Conservation (phyloP, 139 green algal species). For the Coelastrella sp. region DNA sequence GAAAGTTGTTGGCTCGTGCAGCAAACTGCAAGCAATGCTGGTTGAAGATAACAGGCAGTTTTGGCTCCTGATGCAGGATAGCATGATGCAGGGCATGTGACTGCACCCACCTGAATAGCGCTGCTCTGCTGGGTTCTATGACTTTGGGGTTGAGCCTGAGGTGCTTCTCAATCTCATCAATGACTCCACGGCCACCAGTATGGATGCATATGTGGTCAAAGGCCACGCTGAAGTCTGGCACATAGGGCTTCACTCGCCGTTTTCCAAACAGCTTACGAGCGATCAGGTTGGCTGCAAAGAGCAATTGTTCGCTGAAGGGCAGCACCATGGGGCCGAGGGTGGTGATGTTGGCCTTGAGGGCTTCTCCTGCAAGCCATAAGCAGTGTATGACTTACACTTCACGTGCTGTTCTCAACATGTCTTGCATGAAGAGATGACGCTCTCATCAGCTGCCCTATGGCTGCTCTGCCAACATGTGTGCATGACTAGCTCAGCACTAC, state of each 20-base stretch:
- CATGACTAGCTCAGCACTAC: background rate
- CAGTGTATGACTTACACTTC: too few species aligned
- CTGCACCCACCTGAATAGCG: conserved; percentile 70
- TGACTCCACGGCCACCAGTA: conserved; percentile 91
- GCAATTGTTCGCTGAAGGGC: conserved; percentile 80
- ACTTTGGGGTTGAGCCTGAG: conserved; percentile 67
- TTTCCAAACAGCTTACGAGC: conserved; percentile 73
- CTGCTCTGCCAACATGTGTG: background rate
- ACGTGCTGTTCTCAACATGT: too few species aligned
- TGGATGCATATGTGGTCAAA: conserved; percentile 99
- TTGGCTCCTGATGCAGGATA: background rate
- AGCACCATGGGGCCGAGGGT: conserved; percentile 92
- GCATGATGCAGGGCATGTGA: background rate
- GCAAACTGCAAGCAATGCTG: background rate
- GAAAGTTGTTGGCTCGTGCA: background rate
- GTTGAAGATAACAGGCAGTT: background rate
- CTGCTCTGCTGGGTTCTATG: conserved; percentile 83
- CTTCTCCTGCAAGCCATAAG: conserved; percentile 40
- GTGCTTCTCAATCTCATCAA: conserved; percentile 98
- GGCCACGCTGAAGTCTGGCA: conserved; percentile 96
- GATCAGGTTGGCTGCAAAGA: conserved; percentile 94
- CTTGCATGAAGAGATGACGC: too few species aligned
- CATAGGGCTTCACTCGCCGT: conserved; percentile 79
- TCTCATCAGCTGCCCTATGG: too few species aligned
- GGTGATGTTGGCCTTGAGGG: conserved; percentile 94